Evolutionary conservation across 768 basidiomycete genomes (phyloP), one percentile per base, ranked within the genome.

Genomic region (Hygrocybe coccinea): DNA sequence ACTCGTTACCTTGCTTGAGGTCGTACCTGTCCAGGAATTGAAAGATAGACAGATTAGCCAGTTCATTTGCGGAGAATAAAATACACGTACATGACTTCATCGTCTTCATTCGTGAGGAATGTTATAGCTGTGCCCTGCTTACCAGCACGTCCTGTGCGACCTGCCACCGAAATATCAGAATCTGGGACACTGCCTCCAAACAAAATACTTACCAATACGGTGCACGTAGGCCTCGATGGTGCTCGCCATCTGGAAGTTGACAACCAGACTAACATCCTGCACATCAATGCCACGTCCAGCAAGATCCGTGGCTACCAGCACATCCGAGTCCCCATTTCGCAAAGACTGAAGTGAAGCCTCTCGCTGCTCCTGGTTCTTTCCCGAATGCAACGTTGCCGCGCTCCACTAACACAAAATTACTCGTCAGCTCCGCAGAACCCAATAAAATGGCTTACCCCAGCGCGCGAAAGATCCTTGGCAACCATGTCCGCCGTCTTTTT

Each of bases 401-500:
- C 76, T 88, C 89, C 93, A 95, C 89, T 94, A 59, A 5, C 57
- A 45, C 34, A 44, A 54, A 52, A 44, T 34, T 48, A 53, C 12
- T 52, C 46, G 49, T 45, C 48, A 50, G 22, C 39, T 54, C 52
- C 50, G 44, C n/a, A 57, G 55, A 50, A 35, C 50, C 45, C 21
- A 54, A 49, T 25, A 45, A n/a, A 48, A 38, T 21, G 81, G 11
- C 89, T 39, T 69, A 95, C 89, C 19, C 91, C 89, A 38, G 86
- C 91, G 51, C 93, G 89, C 48, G 86, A 85, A 2, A 99, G 76
- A 66, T 97, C 95, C 69, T 95, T 95, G 37, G 92, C 88, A 34
- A 99, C 92, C 86, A 94, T 91, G 68, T 99, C 97, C 50, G 95
- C 95, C 11, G 93, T 95, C 79, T 97, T 97, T 79, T 99, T 99